A percentile compares a stretch with the other conserved stretches of the same genome.
Conservation (phyloP, 2,329 filamentous ascomycete species). For the Botrytis aclada region DNA sequence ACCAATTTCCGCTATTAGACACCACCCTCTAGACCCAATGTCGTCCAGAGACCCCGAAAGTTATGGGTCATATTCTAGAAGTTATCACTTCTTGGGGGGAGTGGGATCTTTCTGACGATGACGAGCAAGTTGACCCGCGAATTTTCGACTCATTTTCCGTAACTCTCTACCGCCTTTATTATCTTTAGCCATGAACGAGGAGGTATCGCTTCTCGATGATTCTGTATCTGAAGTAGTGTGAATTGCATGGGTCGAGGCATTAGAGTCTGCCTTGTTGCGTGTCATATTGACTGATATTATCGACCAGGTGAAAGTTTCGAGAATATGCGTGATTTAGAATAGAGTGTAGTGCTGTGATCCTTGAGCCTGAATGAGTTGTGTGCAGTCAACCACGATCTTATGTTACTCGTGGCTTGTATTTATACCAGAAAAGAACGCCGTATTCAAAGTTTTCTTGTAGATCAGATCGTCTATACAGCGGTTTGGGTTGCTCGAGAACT, state of each 20-base stretch:
- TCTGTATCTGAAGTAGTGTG: background rate
- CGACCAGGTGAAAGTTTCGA: background rate
- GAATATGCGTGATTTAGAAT: background rate
- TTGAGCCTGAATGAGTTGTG: background rate
- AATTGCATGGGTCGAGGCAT: background rate
- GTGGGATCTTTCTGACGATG: background rate
- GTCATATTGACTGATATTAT: background rate
- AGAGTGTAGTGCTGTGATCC: background rate
- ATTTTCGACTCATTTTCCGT: background rate
- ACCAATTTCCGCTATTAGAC: background rate
- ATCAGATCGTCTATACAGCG: background rate
- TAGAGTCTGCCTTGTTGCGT: background rate
- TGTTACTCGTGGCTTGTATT: background rate
- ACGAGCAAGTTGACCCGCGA: background rate
- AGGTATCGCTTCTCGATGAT: background rate
- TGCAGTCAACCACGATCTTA: background rate
- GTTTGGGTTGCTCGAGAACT: background rate
- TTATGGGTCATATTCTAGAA: background rate
- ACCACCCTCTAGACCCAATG: too few relatives aligned
- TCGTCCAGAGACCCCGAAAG: background rate
- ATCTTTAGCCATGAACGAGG: background rate
- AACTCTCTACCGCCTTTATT: background rate
- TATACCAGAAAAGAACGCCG: background rate
- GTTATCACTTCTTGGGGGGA: background rate
- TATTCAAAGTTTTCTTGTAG: background rate